Evolutionary conservation across 306 rosid species (phyloP).

Genomic region (Crataegus laevigata): DNA sequence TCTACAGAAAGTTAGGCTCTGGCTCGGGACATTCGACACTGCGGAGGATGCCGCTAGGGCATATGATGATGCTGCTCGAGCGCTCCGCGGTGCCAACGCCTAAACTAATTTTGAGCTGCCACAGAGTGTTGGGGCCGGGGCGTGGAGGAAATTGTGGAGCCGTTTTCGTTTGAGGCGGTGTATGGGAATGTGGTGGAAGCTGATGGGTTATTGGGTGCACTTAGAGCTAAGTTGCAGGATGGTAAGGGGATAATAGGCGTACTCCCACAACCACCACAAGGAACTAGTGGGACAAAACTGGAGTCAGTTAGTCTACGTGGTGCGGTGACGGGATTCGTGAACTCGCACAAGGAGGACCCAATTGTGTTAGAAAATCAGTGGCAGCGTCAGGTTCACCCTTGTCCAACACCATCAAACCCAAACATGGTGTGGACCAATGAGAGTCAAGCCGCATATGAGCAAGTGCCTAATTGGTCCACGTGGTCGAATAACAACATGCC

Average conservation of each 20-base stretch:
- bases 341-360: background rate
- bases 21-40: constrained; percentile 76
- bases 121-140: background rate
- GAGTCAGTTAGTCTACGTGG: background rate
- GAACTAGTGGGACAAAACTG: background rate
- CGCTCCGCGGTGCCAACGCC: constrained; percentile 60
- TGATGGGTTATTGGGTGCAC: constrained; percentile 57
- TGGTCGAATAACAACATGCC: background rate
- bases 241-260: constrained; percentile 14
- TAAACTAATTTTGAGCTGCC: constrained; percentile 63
- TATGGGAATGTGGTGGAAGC: constrained; percentile 23
- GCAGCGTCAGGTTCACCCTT: background rate
- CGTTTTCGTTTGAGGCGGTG: constrained; percentile 53
- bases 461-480: background rate
- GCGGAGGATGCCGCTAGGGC: constrained; percentile 73
- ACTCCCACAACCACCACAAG: constrained; percentile 18
- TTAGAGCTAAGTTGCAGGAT: constrained; percentile 47
- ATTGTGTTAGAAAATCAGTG: background rate
- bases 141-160: constrained; percentile 20
- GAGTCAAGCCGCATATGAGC: background rate
- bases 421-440: background rate
- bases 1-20: constrained; percentile 56
- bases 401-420: background rate
- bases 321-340: background rate
- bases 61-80: constrained; percentile 55